A percentile compares a stretch with the other conserved stretches of the same genome.
Conservation (phyloP, 352 stramenopile genomes). For the Globisporangium apiculatum region DNA sequence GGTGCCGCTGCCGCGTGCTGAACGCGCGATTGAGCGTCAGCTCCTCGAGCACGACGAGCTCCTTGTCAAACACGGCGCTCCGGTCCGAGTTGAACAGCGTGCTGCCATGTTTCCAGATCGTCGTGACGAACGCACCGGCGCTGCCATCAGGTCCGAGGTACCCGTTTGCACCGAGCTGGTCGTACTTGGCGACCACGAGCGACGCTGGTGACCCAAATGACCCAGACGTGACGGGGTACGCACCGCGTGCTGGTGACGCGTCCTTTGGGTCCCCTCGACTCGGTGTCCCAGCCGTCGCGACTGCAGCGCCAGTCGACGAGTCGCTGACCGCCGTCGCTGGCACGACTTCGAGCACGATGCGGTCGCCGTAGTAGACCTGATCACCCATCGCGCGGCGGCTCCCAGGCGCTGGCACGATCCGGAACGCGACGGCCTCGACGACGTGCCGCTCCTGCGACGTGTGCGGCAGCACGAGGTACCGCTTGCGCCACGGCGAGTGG, state of each 20-base stretch:
- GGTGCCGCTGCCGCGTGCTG: constrained; percentile 19
- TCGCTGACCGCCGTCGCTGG: background rate
- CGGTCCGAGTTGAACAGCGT: constrained; percentile 82
- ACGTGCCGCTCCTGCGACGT: constrained; percentile 58
- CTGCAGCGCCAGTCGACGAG: background rate
- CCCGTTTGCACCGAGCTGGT: constrained; percentile 66
- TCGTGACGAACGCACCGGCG: constrained; percentile 70
- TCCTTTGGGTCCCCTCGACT: constrained; percentile 4
- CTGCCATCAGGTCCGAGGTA: constrained; percentile 77
- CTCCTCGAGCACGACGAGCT: constrained; percentile 74
- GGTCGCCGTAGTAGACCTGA: constrained; percentile 72
- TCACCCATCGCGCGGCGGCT: constrained; percentile 55
- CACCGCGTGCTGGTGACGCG: constrained; percentile 7
- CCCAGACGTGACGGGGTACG: background rate
- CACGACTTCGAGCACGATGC: constrained; percentile 61
- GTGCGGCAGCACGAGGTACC: constrained; percentile 76
- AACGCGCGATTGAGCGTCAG: constrained; percentile 79
- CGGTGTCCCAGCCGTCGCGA: background rate
- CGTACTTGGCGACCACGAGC: constrained; percentile 63
- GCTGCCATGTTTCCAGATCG: constrained; percentile 77
- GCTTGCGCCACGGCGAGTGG: constrained; percentile 72
- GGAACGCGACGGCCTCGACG: constrained; percentile 69
- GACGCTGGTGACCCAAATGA: background rate
- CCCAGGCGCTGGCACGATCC: constrained; percentile 50
- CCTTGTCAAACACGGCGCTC: constrained; percentile 66